phyloP scores from a whole-genome alignment of 345 rosid genomes.

The Capsella bursapastoris region DNA sequence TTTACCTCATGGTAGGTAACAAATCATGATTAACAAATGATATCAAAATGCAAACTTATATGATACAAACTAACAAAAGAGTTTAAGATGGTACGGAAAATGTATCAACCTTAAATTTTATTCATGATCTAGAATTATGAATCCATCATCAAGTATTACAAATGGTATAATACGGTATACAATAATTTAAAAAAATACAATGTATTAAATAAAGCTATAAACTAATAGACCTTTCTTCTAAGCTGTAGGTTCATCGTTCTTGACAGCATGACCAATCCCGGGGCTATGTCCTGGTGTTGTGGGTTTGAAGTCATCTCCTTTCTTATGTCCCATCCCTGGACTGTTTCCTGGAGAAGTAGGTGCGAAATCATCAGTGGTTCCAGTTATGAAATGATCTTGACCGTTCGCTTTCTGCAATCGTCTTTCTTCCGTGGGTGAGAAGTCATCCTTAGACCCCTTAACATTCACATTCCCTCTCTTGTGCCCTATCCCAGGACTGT shows the following conservation, averaged over 20 bases:
- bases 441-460: constrained; percentile 1
- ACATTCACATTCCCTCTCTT: constrained; percentile 24
- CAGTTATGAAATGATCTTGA: constrained; percentile 26
- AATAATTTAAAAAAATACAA: constrained; percentile 27
- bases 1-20: constrained; percentile 1
- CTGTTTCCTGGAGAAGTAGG: constrained; percentile 46
- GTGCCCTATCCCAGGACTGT: constrained; percentile 57
- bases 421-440: constrained; percentile 23
- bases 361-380: constrained; percentile 44
- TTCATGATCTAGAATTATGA: constrained; percentile 40
- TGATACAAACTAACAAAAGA: constrained; percentile 7
- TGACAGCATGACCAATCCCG: constrained; percentile 54
- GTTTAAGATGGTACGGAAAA: constrained; percentile 15
- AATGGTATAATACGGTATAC: constrained; percentile 1
- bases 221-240: constrained; percentile 22
- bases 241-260: constrained; percentile 42
- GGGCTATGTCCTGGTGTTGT: constrained; percentile 61
- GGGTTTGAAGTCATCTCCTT: constrained; percentile 53
- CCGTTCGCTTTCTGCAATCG: neutral
- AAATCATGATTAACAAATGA: neutral
- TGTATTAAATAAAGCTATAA: constrained; percentile 31
- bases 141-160: constrained; percentile 32
- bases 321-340: constrained; percentile 38
- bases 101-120: constrained; percentile 13
- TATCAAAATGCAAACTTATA: constrained; percentile 20